Conservation (phyloP, 257 asterid species). For the Solanum corneliomulleri region DNA sequence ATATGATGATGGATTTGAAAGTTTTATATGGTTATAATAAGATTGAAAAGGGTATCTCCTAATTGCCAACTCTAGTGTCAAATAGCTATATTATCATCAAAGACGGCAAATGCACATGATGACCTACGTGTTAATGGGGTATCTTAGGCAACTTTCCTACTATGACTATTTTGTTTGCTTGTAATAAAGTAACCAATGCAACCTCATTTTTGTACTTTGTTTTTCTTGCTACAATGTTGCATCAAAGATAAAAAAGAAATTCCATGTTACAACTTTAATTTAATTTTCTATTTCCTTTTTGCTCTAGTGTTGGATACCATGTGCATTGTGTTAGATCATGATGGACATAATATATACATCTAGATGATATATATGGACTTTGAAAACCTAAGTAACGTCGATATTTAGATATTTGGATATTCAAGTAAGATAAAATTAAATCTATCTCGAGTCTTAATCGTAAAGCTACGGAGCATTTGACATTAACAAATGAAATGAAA, state of each 20-base stretch:
- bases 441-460: background rate
- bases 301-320: background rate
- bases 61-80: background rate
- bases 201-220: background rate
- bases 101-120: slow-evolving; percentile 6
- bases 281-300: background rate
- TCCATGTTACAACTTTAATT: background rate
- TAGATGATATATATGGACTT: background rate
- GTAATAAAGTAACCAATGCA: background rate
- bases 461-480: background rate
- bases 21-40: background rate
- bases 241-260: background rate
- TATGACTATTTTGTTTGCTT: background rate
- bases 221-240: background rate
- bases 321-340: background rate
- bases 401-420: background rate
- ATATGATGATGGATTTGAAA: background rate
- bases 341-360: background rate
- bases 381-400: background rate
- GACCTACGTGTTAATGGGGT: background rate
- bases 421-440: background rate
- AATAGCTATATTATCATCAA: background rate
- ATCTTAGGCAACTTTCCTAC: background rate
- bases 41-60: background rate
- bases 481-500: background rate